Evolutionary conservation across 495 filamentous ascomycete genomes (phyloP).

Genomic region (Penicillium soppii): DNA sequence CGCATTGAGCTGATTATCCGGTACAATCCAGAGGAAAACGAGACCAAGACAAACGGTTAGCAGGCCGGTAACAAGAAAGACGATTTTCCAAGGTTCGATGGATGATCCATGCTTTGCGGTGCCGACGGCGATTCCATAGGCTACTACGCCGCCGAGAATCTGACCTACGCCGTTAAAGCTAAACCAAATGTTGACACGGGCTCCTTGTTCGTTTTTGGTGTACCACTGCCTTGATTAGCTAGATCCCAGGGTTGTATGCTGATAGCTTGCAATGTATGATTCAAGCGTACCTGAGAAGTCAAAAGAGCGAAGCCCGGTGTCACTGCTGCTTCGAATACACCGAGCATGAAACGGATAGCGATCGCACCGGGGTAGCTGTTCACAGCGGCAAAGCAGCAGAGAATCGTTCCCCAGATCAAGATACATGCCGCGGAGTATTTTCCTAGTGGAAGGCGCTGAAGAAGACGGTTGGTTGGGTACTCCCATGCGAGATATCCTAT

Average conservation of each 20-base stretch:
- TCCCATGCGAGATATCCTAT: slow-evolving; percentile 63
- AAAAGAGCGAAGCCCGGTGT: slow-evolving; percentile 64
- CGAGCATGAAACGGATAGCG: slow-evolving; percentile 59
- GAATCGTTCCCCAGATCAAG: slow-evolving; percentile 57
- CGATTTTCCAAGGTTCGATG: slow-evolving; percentile 65
- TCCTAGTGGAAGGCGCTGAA: slow-evolving; percentile 57
- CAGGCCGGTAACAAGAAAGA: slow-evolving; percentile 66
- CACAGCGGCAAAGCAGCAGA: slow-evolving; percentile 55
- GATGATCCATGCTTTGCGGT: slow-evolving; percentile 48
- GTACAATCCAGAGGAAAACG: slow-evolving; percentile 62
- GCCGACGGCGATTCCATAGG: slow-evolving; percentile 65
- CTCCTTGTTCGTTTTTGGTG: slow-evolving; percentile 58
- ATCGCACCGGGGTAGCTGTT: slow-evolving; percentile 48
- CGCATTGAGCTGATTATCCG: slow-evolving; percentile 68
- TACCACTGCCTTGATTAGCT: slow-evolving; percentile 50
- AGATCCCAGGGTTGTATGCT: too few relatives aligned
- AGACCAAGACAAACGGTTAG: slow-evolving; percentile 58
- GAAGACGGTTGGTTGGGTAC: slow-evolving; percentile 60
- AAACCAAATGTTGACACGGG: slow-evolving; percentile 61
- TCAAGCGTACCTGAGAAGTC: slow-evolving; percentile 47
- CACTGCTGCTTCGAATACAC: slow-evolving; percentile 61
- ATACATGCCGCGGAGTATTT: slow-evolving; percentile 59
- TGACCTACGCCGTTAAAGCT: slow-evolving; percentile 62
- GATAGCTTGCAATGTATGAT: not conserved
- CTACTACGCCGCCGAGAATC: slow-evolving; percentile 61